Conservation (phyloP, 306 rosid species). For the Dryas drummondii region DNA sequence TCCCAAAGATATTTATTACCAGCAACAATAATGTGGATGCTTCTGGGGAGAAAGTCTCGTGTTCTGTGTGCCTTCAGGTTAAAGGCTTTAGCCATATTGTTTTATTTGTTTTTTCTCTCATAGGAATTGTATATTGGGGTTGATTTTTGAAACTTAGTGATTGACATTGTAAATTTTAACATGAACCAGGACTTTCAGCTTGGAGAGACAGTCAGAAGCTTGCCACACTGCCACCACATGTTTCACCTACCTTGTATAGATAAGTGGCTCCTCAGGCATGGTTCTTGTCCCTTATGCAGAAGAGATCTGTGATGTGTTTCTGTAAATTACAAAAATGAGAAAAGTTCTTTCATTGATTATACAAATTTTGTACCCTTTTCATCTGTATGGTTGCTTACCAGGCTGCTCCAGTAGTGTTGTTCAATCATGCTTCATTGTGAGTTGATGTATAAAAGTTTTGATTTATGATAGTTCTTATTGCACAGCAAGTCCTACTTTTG, state of each 20-base stretch:
- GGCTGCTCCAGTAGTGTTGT: conserved; percentile 21
- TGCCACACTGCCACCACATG: conserved; percentile 97
- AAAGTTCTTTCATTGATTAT: conserved; percentile 47
- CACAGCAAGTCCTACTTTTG: not conserved
- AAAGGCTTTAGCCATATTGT: not conserved
- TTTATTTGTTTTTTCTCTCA: not conserved
- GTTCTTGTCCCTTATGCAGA: conserved; percentile 98
- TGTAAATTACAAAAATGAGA: conserved; percentile 36
- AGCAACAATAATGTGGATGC: conserved; percentile 64
- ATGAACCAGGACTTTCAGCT: conserved; percentile 77
- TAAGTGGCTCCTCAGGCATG: conserved; percentile 94
- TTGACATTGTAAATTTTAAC: conserved; percentile 29
- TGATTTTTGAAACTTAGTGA: not conserved
- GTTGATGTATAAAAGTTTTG: conserved; percentile 30
- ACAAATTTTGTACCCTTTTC: conserved; percentile 30
- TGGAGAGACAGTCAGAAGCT: conserved; percentile 91
- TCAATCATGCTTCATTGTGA: conserved; percentile 15
- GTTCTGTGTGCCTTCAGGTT: conserved; percentile 99
- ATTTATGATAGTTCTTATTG: conserved; percentile 20
- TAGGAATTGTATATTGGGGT: not conserved
- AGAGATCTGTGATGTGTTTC: conserved; percentile 73
- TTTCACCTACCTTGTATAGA: conserved; percentile 99
- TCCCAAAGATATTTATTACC: conserved; percentile 78
- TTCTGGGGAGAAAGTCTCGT: conserved; percentile 76
- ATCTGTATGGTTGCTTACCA: conserved; percentile 9